Evolutionary conservation across 2,329 filamentous ascomycete genomes (phyloP).

Genomic region (Dactylonectria macrodidyma): DNA sequence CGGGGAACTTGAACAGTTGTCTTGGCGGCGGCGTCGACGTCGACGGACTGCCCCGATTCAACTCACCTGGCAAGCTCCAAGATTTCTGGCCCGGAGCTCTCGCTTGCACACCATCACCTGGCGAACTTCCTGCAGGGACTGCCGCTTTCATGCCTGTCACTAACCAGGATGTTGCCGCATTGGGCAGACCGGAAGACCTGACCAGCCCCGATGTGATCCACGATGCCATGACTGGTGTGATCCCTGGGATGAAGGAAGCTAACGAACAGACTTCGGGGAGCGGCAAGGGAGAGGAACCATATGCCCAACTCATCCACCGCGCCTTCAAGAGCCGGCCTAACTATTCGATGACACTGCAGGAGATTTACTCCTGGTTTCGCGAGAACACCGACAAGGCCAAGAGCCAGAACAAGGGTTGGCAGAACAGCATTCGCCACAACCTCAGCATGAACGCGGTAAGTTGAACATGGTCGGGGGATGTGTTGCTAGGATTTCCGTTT

Average conservation of each 20-base stretch:
- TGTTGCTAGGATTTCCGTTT: constrained; percentile 32
- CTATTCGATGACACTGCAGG: constrained; percentile 83
- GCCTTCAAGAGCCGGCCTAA: constrained; percentile 79
- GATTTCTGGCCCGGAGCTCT: constrained; percentile 34
- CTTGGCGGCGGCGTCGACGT: constrained; percentile 41
- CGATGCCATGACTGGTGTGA: constrained; percentile 26
- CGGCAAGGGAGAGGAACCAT: constrained; percentile 72
- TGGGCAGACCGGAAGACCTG: constrained; percentile 21
- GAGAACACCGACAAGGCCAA: constrained; percentile 87
- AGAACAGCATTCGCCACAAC: constrained; percentile 96
- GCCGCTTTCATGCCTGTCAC: constrained; percentile 33
- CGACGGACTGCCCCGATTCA: constrained; percentile 32
- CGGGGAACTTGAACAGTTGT: constrained; percentile 31
- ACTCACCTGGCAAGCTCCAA: constrained; percentile 28
- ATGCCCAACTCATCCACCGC: constrained; percentile 84
- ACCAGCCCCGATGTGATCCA: constrained; percentile 31
- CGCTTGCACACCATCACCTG: constrained; percentile 41
- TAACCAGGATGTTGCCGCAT: constrained; percentile 24
- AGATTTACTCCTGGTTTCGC: constrained; percentile 93
- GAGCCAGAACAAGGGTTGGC: constrained; percentile 82
- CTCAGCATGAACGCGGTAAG: constrained; percentile 93
- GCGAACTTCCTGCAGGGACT: constrained; percentile 35
- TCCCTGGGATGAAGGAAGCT: constrained; percentile 28
- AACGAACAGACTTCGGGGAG: constrained; percentile 8
- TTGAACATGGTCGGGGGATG: constrained; percentile 25